Evolutionary conservation across 2,329 filamentous ascomycete species (phyloP), one percentile per base, ranked within the genome.

Genomic region (Claviceps sp.): DNA sequence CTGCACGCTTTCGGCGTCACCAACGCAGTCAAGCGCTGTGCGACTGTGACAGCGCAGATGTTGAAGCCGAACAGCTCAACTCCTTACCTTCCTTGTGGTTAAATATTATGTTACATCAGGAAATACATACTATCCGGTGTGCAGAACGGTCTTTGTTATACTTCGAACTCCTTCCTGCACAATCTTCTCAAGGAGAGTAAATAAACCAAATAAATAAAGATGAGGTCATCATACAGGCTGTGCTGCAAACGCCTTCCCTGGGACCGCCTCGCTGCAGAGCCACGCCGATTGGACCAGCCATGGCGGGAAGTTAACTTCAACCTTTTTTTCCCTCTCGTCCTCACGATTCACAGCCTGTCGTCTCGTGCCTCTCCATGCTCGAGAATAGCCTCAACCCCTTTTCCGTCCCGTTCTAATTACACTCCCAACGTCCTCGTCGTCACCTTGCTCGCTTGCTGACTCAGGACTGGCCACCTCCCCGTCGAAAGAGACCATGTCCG

Each of bases 401-500:
- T 38, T 6, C 16, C 9, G 16, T 23, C 20, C 13, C 26, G 13
- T 22, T 6, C 26, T 29, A 29, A 29, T 29, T 29, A 29, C 42
- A 45, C 42, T 34, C 14, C 20, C 26, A 20, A 26, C 16, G 5
- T 9, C 29, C 14, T 38, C 44, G 34, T 45, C 22, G 20, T 22
- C 6, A 17, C 4, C 7, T 7, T 36, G 11, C 40, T 14, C 9
- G 5, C 26, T n/a, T 23, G 11, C 14, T 43, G 34, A 43, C 36
- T 50, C 23, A 29, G 26, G 8, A 29, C 29, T 29, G 29, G 29
- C 6, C 20, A n/a, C 43, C 34, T 23, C 23, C 34, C 7, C 14
- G 34, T 4, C 29, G 8, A 40, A 40, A 47, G 4, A 47, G 29
- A 54, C 52, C n/a, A 43, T 94, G 86, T 94, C 88, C 46, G 89